A percentile compares a stretch with the other conserved stretches of the same genome.
Conservation (phyloP, 768 basidiomycete genomes). For the Pholiota molesta region DNA sequence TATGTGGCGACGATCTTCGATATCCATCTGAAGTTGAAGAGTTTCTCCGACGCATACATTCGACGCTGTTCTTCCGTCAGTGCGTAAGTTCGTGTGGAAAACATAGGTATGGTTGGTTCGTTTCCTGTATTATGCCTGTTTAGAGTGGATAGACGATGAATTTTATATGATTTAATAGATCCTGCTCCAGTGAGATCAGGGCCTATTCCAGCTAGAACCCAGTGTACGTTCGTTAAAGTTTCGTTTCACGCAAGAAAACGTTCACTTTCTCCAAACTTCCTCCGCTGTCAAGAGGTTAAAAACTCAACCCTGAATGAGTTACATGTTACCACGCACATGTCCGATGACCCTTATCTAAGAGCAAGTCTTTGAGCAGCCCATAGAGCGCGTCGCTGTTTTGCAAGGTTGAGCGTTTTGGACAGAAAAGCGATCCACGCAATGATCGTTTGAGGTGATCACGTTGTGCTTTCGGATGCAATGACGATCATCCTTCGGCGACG, state of each 20-base stretch:
- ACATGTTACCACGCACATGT: not conserved
- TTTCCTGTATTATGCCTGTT: not conserved
- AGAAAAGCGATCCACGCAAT: too few species aligned
- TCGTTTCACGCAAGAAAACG: not conserved
- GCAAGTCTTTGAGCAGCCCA: not conserved
- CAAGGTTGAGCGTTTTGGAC: too few species aligned
- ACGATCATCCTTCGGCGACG: not conserved
- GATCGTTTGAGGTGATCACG: constrained; percentile 4
- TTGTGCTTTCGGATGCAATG: constrained; percentile 17
- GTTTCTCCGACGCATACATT: constrained; percentile 56
- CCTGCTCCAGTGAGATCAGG: too few species aligned
- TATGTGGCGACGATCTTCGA: constrained; percentile 48
- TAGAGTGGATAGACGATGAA: not conserved
- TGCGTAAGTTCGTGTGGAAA: constrained; percentile 8
- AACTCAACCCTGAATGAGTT: not conserved
- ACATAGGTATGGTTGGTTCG: constrained; percentile 4
- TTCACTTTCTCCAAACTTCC: not conserved
- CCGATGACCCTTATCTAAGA: not conserved
- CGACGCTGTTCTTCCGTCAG: constrained; percentile 45
- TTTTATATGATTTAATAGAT: too few species aligned
- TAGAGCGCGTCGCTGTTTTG: not conserved
- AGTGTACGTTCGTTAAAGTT: not conserved
- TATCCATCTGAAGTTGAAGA: constrained; percentile 60
- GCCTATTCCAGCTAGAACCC: too few species aligned
- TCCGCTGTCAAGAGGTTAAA: not conserved